phyloP scores from a whole-genome alignment of 495 filamentous ascomycete genomes.

The Xylaria bambusicola region DNA sequence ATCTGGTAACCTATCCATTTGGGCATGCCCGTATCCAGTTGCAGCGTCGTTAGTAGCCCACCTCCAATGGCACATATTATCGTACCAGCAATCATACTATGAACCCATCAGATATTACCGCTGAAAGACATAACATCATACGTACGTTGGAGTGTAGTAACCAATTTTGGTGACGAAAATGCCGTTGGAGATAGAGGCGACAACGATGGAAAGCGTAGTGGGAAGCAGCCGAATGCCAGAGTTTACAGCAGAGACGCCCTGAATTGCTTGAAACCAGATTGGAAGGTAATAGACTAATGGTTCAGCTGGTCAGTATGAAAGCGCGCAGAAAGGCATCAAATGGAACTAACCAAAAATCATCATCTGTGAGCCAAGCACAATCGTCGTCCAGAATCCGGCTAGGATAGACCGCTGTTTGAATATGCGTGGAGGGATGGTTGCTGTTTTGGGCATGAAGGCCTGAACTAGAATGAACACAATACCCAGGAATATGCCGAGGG shows the following conservation, averaged over 20 bases:
- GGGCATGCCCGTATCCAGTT: constrained; percentile 46
- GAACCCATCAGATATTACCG: background rate
- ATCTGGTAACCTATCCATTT: constrained; percentile 72
- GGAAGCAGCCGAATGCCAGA: constrained; percentile 56
- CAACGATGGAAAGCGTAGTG: constrained; percentile 39
- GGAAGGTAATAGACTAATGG: constrained; percentile 58
- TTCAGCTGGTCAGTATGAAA: constrained; percentile 47
- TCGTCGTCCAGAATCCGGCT: constrained; percentile 51
- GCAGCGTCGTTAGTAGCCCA: constrained; percentile 65
- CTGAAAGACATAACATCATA: background rate
- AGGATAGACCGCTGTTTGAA: constrained; percentile 67
- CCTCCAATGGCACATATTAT: constrained; percentile 60
- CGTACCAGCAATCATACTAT: constrained; percentile 48
- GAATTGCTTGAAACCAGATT: constrained; percentile 70
- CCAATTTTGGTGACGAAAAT: constrained; percentile 49
- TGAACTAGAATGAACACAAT: constrained; percentile 62
- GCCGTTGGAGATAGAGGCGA: constrained; percentile 46
- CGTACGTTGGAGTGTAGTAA: constrained; percentile 60
- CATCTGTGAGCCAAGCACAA: constrained; percentile 56
- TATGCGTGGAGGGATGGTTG: constrained; percentile 70
- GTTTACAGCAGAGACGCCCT: constrained; percentile 53
- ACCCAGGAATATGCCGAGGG: constrained; percentile 60
- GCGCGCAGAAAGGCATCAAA: constrained; percentile 49
- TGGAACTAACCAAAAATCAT: constrained; percentile 59
- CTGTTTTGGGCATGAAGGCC: constrained; percentile 59